A percentile compares a stretch with the other conserved stretches of the same genome.
Evolutionary conservation across 495 filamentous ascomycete genomes (phyloP).

Genomic region (Neurospora africana): DNA sequence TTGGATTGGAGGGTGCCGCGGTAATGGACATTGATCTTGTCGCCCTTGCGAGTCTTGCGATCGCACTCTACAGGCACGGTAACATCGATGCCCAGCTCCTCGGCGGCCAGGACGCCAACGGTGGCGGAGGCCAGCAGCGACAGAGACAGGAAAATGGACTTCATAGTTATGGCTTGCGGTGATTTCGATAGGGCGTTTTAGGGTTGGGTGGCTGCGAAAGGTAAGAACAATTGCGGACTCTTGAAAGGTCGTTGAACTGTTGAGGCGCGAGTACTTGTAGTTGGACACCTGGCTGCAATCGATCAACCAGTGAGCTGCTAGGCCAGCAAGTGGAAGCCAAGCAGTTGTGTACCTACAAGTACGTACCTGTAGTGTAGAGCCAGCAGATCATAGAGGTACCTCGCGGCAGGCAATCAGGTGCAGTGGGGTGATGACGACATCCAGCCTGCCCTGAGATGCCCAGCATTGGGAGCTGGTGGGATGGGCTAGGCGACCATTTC

Average conservation of each 20-base stretch:
- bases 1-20: constrained; percentile 59
- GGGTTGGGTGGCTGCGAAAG: background rate
- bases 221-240: background rate
- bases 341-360: no score
- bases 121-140: constrained; percentile 42
- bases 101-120: constrained; percentile 38
- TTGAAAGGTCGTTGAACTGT: background rate
- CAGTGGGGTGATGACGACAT: background rate
- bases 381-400: no score
- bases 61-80: constrained; percentile 55
- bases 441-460: background rate
- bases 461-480: background rate
- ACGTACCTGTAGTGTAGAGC: no score
- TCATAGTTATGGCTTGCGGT: constrained; percentile 26
- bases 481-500: no score
- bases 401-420: background rate
- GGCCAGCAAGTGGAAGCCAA: background rate
- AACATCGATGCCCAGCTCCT: constrained; percentile 61
- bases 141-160: constrained; percentile 46
- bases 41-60: constrained; percentile 66
- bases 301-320: background rate
- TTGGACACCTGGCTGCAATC: background rate
- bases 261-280: background rate
- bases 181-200: background rate
- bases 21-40: constrained; percentile 80